Conservation (phyloP, 1,139 yeast genomes). For the Saccharomyces hybrid region DNA sequence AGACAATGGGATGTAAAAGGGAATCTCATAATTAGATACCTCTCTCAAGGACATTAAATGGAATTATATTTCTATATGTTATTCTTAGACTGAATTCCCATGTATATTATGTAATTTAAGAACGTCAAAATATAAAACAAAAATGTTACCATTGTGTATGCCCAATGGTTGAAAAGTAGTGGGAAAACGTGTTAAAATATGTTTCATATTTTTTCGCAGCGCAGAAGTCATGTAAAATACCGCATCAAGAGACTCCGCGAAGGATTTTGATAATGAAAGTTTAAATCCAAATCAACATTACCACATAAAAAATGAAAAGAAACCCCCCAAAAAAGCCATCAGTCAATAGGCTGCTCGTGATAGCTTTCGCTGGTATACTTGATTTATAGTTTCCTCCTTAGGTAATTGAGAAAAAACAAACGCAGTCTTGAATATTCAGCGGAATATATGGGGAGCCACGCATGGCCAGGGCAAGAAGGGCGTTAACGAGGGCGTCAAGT, state of each 20-base stretch:
- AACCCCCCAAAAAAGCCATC: background rate
- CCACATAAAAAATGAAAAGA: background rate
- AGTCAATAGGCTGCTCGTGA: background rate
- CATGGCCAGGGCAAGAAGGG: too few relatives aligned
- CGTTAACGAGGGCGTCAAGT: too few relatives aligned
- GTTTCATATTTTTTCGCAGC: background rate
- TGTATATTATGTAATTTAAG: background rate
- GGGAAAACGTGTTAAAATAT: background rate
- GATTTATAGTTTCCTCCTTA: too few relatives aligned
- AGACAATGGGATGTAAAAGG: conserved; percentile 34
- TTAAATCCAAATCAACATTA: background rate
- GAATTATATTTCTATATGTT: background rate
- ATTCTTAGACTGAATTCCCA: background rate
- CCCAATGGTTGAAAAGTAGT: background rate
- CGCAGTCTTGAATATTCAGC: too few relatives aligned
- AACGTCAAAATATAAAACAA: background rate
- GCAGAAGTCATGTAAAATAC: background rate
- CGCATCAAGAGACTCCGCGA: background rate
- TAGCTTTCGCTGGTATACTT: background rate
- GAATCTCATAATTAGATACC: conserved; percentile 29
- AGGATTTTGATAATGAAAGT: background rate
- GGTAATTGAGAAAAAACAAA: too few relatives aligned
- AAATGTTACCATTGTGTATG: background rate
- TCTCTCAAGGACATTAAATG: conserved; percentile 15
- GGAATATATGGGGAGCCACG: too few relatives aligned